phyloP scores from a whole-genome alignment of 2,329 filamentous ascomycete genomes.

The Graphilbum sp. region DNA sequence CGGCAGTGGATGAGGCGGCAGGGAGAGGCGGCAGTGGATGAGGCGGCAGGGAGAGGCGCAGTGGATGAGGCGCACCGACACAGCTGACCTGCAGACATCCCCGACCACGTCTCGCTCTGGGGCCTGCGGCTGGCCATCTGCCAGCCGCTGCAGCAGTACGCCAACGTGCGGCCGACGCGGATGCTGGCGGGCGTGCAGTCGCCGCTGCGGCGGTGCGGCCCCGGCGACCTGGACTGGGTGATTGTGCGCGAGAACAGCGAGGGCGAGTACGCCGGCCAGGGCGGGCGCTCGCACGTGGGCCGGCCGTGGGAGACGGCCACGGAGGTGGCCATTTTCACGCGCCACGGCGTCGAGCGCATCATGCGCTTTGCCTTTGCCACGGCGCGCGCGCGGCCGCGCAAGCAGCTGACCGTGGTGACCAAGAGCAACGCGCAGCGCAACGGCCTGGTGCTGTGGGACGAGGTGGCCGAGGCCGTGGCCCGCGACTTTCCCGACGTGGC shows the following conservation, averaged over 20 bases:
- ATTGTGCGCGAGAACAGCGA: slow-evolving; percentile 51
- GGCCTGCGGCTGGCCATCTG: slow-evolving; percentile 45
- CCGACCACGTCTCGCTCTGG: slow-evolving; percentile 53
- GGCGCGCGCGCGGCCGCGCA: slow-evolving; percentile 32
- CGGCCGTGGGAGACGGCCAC: slow-evolving; percentile 43
- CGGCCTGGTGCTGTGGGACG: slow-evolving; percentile 53
- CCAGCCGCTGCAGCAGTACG: slow-evolving; percentile 47
- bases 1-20: too few relatives aligned
- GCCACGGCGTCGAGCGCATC: slow-evolving; percentile 40
- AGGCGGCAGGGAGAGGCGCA: too few relatives aligned
- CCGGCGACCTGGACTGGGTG: slow-evolving; percentile 45
- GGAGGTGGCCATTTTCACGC: slow-evolving; percentile 46
- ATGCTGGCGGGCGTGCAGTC: slow-evolving; percentile 41
- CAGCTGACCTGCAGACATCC: slow-evolving; percentile 26
- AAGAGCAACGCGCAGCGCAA: slow-evolving; percentile 51
- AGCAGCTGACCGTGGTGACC: slow-evolving; percentile 44
- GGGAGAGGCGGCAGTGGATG: too few relatives aligned
- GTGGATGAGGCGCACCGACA: background rate
- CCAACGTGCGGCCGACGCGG: slow-evolving; percentile 46
- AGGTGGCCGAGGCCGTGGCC: slow-evolving; percentile 36
- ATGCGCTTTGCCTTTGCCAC: slow-evolving; percentile 48
- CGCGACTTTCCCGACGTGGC: slow-evolving; percentile 42
- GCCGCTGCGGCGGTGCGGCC: slow-evolving; percentile 29
- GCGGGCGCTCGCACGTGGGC: slow-evolving; percentile 39
- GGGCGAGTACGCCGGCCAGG: slow-evolving; percentile 48